phyloP scores from a whole-genome alignment of 2,329 filamentous ascomycete genomes.

The Colletotrichum scovillei region DNA sequence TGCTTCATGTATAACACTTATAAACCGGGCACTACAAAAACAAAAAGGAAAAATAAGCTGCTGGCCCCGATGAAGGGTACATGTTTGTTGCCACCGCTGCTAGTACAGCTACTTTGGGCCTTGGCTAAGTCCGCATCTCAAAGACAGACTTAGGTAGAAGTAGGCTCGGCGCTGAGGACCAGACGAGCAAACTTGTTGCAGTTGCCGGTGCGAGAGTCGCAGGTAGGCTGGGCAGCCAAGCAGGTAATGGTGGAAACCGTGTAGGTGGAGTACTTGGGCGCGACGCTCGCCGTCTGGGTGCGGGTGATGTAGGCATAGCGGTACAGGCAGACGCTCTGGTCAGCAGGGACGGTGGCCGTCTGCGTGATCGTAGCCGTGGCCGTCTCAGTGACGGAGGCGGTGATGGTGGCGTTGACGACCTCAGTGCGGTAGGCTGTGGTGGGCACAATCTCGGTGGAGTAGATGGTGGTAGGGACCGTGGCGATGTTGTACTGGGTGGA shows the following conservation, averaged over 20 bases:
- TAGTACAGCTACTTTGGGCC: background rate
- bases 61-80: background rate
- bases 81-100: background rate
- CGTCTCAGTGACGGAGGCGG: background rate
- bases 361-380: background rate
- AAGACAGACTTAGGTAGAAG: background rate
- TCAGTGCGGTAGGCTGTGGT: background rate
- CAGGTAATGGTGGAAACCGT: conserved; percentile 15
- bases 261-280: conserved; percentile 8
- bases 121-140: background rate
- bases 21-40: background rate
- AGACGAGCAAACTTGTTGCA: conserved; percentile 21
- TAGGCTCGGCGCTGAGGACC: conserved; percentile 17
- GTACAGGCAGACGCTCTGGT: conserved; percentile 14
- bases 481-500: conserved; percentile 17
- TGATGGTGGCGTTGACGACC: conserved; percentile 2
- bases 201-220: conserved; percentile 24
- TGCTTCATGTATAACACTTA: background rate
- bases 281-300: conserved; percentile 8
- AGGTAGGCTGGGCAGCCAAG: background rate
- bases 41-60: background rate
- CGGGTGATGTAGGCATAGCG: conserved; percentile 13
- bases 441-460: conserved; percentile 5
- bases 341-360: background rate
- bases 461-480: conserved; percentile 10